phyloP scores from a whole-genome alignment of 345 rosid genomes.

The Tarenaya hassleriana region DNA sequence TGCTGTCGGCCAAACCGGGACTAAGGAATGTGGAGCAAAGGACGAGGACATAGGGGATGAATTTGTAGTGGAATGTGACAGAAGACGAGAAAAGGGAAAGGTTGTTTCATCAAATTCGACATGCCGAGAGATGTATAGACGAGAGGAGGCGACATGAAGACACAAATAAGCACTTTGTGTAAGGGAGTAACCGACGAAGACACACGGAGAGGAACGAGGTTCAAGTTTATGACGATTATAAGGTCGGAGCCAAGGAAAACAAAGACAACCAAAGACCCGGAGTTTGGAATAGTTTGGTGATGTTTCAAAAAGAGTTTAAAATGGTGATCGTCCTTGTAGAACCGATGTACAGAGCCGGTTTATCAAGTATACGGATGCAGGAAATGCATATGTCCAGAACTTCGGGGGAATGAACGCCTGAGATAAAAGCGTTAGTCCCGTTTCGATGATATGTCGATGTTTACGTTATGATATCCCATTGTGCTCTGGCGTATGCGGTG shows the following conservation, averaged over 20 bases:
- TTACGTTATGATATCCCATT: not conserved
- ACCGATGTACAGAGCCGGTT: not conserved
- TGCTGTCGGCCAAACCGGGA: too few relatives aligned
- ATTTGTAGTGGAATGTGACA: too few relatives aligned
- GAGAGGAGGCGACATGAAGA: not conserved
- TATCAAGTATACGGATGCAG: not conserved
- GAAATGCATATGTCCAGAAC: not conserved
- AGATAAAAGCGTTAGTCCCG: too few relatives aligned
- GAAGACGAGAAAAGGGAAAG: too few relatives aligned
- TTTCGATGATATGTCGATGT: not conserved
- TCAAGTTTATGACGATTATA: too few relatives aligned
- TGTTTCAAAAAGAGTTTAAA: not conserved
- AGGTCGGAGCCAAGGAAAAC: too few relatives aligned
- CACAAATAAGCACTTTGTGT: not conserved
- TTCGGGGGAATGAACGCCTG: not conserved
- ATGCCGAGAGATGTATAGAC: not conserved
- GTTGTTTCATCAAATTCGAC: not conserved
- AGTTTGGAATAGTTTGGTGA: not conserved
- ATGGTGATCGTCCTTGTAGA: not conserved
- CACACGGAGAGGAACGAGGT: too few relatives aligned
- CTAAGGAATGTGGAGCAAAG: too few relatives aligned
- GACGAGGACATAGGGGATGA: too few relatives aligned
- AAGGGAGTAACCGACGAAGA: not conserved
- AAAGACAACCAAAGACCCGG: too few relatives aligned
- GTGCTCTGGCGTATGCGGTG: slow-evolving; percentile 1